Base-by-base conservation (phyloP, 2,329 filamentous ascomycete species). In the Cladophialophora chaetospira region DNA sequence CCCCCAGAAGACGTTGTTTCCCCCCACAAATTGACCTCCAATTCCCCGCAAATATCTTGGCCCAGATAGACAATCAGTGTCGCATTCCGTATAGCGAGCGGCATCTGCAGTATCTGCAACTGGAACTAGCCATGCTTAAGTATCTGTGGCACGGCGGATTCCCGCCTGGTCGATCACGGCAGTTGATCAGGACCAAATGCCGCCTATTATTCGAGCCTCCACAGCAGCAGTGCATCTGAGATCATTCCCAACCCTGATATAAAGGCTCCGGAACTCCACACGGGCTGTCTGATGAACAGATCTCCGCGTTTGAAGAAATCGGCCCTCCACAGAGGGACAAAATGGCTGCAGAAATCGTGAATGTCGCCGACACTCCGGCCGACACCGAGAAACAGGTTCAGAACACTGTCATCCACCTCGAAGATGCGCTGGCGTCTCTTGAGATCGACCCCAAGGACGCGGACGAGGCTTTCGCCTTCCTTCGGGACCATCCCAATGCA, bases 381-480 rank as follows among this genome's bases (percentile, higher is more conserved):
- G 54, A 57, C 43, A 35, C 54, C 9, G 54, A 57, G 40, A 57
- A 57, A 50, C 54, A 57, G 42, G 25, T 57, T 31, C 47, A 57
- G 40, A 48, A 51, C 28, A 51, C 54, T 1, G 54, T 57, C 42
- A 19, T 57, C n/a, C 54, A 57, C 29, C 55, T 51, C 15, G 60
- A 62, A 29, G 48, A 62, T 26, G 60, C 60, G 4, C 36, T 62
- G 31, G 45, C 33, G 9, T 31, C 40, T 33, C 57, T 60, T 11
- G 49, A 60, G 17, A 62, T 60, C 13, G 51, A 52, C n/a, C 43
- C 54, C 35, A 54, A 60, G 31, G 52, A 63, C 13, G 60, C 56
- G 15, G 62, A 64, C 26, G 60, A 64, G 52, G 62, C 62, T 9
- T 62, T 64, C 28, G 35, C 47, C 4, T 64, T 61, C 50, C 48